Evolutionary conservation across 1,139 yeast species (phyloP).

Genomic region (Kluyveromyces sp.): DNA sequence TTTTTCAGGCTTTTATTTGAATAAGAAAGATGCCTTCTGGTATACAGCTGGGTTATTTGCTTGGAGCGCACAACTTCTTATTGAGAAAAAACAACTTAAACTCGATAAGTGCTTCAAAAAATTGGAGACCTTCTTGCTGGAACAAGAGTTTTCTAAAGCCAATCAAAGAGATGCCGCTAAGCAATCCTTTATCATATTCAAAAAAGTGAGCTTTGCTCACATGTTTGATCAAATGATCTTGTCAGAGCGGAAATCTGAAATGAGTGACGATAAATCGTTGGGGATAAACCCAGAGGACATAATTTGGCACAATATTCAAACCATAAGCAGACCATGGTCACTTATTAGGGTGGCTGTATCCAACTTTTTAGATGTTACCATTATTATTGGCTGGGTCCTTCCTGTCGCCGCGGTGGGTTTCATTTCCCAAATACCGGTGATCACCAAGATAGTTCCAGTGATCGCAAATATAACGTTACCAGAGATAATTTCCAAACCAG

Average conservation of each 20-base stretch:
- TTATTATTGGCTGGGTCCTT: constrained; percentile 55
- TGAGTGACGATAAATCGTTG: constrained; percentile 37
- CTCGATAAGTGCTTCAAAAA: constrained; percentile 16
- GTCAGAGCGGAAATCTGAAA: constrained; percentile 38
- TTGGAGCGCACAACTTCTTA: constrained; percentile 2
- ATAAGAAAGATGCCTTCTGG: not conserved
- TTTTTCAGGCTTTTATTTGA: constrained; percentile 7
- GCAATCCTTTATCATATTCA: constrained; percentile 50
- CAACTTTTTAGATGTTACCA: constrained; percentile 37
- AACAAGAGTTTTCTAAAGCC: not conserved
- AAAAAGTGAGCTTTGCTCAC: constrained; percentile 42
- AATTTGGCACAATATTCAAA: constrained; percentile 48
- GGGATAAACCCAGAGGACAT: constrained; percentile 54
- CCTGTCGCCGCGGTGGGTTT: constrained; percentile 70
- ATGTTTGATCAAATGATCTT: constrained; percentile 50
- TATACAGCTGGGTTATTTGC: not conserved
- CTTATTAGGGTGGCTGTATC: constrained; percentile 39
- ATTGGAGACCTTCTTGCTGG: constrained; percentile 12
- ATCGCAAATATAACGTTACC: constrained; percentile 51
- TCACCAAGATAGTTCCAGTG: constrained; percentile 49
- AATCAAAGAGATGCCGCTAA: constrained; percentile 16
- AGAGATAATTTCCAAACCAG: constrained; percentile 41
- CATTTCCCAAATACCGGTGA: constrained; percentile 55
- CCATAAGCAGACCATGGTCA: constrained; percentile 33
- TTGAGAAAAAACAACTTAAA: constrained; percentile 28